These are phyloP conservation scores for Medakamo hakoo DNA, from an alignment of 139 green algal species.

Conservation along the genomic window DNA sequence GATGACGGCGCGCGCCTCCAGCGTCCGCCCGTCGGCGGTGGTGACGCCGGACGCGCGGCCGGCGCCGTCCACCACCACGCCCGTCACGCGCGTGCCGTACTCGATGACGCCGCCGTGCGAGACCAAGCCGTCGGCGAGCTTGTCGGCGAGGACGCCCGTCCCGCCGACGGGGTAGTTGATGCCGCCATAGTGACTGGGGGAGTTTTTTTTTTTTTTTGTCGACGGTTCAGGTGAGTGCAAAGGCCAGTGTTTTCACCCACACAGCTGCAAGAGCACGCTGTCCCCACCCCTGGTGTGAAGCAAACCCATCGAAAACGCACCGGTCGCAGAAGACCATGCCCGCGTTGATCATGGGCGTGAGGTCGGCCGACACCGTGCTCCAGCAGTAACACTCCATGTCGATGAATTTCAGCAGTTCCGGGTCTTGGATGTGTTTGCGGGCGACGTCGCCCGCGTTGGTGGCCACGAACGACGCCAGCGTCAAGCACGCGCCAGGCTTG, in stretches of 20 bases:
- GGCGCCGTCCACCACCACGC: constrained; percentile 52
- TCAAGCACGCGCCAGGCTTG: constrained; percentile 63
- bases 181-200: constrained; percentile 80
- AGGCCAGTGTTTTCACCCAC: too few species aligned
- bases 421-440: constrained; percentile 65
- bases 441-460: constrained; percentile 78
- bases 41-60: constrained; percentile 45
- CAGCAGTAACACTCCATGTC: constrained; percentile 95
- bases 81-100: constrained; percentile 83
- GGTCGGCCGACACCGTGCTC: constrained; percentile 67
- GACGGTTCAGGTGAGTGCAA: too few species aligned
- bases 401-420: constrained; percentile 81
- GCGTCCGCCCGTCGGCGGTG: constrained; percentile 61
- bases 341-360: constrained; percentile 93
- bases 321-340: constrained; percentile 76
- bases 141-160: constrained; percentile 67
- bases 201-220: too few species aligned
- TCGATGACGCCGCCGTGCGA: constrained; percentile 59
- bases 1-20: constrained; percentile 53
- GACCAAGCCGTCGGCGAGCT: constrained; percentile 44
- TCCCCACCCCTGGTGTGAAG: too few species aligned
- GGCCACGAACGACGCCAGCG: constrained; percentile 55
- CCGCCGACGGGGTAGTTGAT: constrained; percentile 94
- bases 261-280: too few species aligned
- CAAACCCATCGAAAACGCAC: too few species aligned